Percentiles rank a stretch among this genome's conserved stretches.
phyloP scores from a whole-genome alignment of 352 stramenopile genomes.

The Phytophthora quininea region DNA sequence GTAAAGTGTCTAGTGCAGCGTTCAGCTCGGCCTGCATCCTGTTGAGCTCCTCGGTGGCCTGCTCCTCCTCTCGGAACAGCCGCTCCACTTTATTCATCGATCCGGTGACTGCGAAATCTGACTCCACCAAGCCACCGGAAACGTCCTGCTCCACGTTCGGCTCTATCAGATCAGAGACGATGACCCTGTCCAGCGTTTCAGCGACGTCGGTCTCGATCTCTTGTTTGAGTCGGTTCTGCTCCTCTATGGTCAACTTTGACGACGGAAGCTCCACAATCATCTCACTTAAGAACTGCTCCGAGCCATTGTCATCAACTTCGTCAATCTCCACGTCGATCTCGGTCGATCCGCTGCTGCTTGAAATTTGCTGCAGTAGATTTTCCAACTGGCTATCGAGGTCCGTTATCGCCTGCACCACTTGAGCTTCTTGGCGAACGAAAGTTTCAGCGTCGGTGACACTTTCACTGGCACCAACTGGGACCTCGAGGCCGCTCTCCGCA shows the following conservation, averaged over 20 bases:
- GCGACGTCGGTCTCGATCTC: constrained; percentile 21
- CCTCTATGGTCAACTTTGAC: constrained; percentile 14
- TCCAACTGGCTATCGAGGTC: constrained; percentile 23
- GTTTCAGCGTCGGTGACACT: constrained; percentile 15
- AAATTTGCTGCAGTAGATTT: constrained; percentile 2
- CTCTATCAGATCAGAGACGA: constrained; percentile 7
- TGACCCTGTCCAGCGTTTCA: constrained; percentile 13
- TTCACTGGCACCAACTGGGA: not conserved
- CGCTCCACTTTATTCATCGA: constrained; percentile 7
- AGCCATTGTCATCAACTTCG: constrained; percentile 3
- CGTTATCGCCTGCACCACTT: constrained; percentile 21
- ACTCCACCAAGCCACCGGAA: not conserved
- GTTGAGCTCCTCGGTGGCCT: constrained; percentile 15
- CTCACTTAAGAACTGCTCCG: constrained; percentile 9
- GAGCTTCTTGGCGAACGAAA: constrained; percentile 20
- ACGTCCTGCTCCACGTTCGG: not conserved
- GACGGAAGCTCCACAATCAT: constrained; percentile 20
- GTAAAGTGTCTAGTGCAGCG: constrained; percentile 8
- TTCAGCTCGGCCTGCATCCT: constrained; percentile 22
- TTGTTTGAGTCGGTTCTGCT: constrained; percentile 18
- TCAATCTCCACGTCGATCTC: constrained; percentile 25
- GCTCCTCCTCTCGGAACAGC: constrained; percentile 24
- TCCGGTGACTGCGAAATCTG: no score
- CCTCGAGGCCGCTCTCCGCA: constrained; percentile 14
- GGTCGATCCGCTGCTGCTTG: constrained; percentile 12